Conservation (phyloP, 805 yeast species). For the Clavispora santaluciae region DNA sequence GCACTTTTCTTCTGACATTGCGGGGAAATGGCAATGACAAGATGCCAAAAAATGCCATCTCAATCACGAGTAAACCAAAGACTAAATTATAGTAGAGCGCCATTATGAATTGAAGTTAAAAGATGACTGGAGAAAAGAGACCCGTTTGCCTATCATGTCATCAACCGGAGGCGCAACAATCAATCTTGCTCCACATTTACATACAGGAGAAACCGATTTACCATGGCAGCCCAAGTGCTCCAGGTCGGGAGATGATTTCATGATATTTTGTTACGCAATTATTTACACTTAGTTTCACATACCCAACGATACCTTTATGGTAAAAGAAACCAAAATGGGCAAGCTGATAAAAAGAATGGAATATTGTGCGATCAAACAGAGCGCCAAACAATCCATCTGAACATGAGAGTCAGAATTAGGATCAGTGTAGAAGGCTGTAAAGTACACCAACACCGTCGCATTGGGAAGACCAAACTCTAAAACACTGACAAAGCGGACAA, state of each 20-base stretch:
- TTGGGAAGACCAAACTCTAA: constrained; percentile 78
- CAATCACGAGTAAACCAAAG: constrained; percentile 70
- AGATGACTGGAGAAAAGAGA: neutral
- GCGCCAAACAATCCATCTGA: constrained; percentile 84
- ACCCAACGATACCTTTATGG: constrained; percentile 48
- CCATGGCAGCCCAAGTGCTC: too few relatives aligned
- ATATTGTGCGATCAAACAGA: constrained; percentile 72
- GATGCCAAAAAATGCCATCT: constrained; percentile 72
- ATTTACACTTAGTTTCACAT: constrained; percentile 13
- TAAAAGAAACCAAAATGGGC: constrained; percentile 72
- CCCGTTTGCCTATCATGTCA: neutral
- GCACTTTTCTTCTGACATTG: constrained; percentile 59
- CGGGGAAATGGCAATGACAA: constrained; percentile 87
- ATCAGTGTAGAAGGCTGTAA: constrained; percentile 85
- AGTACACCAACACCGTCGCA: constrained; percentile 82
- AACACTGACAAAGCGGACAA: constrained; percentile 69
- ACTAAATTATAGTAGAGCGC: constrained; percentile 48
- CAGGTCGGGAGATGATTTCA: too few relatives aligned
- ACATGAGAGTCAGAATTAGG: constrained; percentile 44
- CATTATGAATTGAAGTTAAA: constrained; percentile 19
- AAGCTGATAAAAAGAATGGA: constrained; percentile 59
- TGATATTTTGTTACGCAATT: too few relatives aligned
- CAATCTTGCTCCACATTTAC: neutral
- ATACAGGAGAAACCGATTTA: neutral
- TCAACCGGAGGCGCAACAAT: neutral